A percentile compares a stretch with the other conserved stretches of the same genome.
phyloP scores from a whole-genome alignment of 495 filamentous ascomycete genomes.

The Arthonia radiata region DNA sequence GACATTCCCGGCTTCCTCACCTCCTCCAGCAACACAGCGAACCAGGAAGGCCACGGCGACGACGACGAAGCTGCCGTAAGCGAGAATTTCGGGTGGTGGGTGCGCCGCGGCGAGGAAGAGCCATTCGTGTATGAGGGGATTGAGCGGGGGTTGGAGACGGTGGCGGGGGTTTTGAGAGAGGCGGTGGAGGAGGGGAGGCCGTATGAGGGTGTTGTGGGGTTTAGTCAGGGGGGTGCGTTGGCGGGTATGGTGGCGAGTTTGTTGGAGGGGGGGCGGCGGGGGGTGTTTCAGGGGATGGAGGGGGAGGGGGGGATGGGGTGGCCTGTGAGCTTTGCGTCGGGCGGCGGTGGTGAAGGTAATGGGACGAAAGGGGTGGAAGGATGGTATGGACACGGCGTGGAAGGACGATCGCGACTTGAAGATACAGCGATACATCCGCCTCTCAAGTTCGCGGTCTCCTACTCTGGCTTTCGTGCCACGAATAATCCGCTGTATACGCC shows the following conservation, averaged over 20 bases:
- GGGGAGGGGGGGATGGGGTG: slow-evolving; percentile 9
- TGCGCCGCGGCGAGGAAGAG: slow-evolving; percentile 31
- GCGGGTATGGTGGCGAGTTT: slow-evolving; percentile 39
- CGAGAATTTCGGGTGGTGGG: slow-evolving; percentile 71
- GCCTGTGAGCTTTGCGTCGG: too few relatives aligned
- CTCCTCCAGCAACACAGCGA: slow-evolving; percentile 4
- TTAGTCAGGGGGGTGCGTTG: slow-evolving; percentile 43
- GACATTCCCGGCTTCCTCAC: slow-evolving; percentile 48
- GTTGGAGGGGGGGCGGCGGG: slow-evolving; percentile 32
- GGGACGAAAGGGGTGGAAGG: too few relatives aligned
- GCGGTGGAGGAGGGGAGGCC: too few relatives aligned
- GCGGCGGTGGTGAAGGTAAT: too few relatives aligned
- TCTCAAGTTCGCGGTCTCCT: slow-evolving; percentile 56
- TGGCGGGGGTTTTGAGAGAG: slow-evolving; percentile 33
- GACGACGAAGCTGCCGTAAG: slow-evolving; percentile 16
- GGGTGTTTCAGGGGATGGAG: slow-evolving; percentile 18
- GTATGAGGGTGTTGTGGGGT: slow-evolving; percentile 52
- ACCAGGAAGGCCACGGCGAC: slow-evolving; percentile 5
- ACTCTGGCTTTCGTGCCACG: slow-evolving; percentile 48
- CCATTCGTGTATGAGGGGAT: slow-evolving; percentile 36
- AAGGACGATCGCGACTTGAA: too few relatives aligned
- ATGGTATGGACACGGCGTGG: too few relatives aligned
- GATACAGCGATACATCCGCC: slow-evolving; percentile 29
- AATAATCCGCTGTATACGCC: slow-evolving; percentile 31
- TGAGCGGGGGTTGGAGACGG: slow-evolving; percentile 28